Evolutionary conservation across 2,329 filamentous ascomycete genomes (phyloP), one percentile per base, ranked within the genome.

Genomic region (Epichloe typhina): DNA sequence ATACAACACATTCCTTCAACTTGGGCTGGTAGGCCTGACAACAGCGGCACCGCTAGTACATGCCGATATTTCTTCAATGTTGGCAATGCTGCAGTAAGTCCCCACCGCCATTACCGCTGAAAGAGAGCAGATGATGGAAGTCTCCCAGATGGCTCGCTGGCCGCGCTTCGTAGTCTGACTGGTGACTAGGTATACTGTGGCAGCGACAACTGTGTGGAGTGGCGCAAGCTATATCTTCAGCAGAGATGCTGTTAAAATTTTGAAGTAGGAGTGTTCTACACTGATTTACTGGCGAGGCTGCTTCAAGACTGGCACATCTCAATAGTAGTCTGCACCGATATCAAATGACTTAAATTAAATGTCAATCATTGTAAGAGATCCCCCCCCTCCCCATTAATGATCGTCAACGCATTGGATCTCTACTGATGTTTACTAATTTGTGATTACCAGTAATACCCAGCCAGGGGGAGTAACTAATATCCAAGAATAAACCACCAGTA

Each of bases 1-100:
- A 72, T 83, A 89, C 67, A 98, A 98, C 68, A 98, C 93, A 0
- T 89, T 94, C 42, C 70, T 97, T 58, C 93, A 98, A 66, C 72
- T 98, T 19, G 81, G 83, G 4, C 76, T 98, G 12, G 86, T 98
- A 60, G 91, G 90, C 17, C 77, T 84, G 11, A 90, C 89, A 2
- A 88, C 91, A 46, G 82, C 86, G 1, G 77, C 89, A 41, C 91
- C 90, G 0, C 75, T 96, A 12, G 59, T 95, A 23, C 71, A 79
- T n/a, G 66, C 72, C 49, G 73, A 83, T 66, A 56, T 82, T 60
- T 64, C 73, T 50, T 61, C 70, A 41, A 64, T 78, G 45, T 76
- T 85, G 67, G 75, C 72, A 3, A 76, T 70, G 45, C 74, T 79
- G 73, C 86, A 82, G 83, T 85, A 62, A 75, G 80, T 74, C 35